phyloP scores from a whole-genome alignment of 441 rosid species.

The Jatropha podagrica region DNA sequence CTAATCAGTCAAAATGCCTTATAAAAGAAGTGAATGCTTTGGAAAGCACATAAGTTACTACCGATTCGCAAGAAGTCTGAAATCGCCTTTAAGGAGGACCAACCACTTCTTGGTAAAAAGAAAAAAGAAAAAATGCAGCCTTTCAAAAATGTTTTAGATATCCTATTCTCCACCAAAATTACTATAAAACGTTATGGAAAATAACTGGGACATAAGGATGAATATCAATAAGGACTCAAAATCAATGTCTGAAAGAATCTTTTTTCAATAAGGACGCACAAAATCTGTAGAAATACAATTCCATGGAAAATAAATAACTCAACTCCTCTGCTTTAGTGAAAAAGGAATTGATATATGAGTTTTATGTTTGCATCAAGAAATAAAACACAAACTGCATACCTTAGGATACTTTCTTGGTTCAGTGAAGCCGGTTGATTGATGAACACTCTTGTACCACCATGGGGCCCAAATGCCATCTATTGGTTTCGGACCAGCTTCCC shows the following conservation, averaged over 20 bases:
- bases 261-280: neutral
- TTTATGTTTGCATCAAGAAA: constrained; percentile 8
- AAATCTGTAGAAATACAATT: neutral
- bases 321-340: neutral
- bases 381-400: constrained; percentile 35
- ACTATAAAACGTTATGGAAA: neutral
- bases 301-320: neutral
- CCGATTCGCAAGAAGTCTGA: no score
- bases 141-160: neutral
- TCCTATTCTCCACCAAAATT: neutral
- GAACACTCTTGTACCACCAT: constrained; percentile 78
- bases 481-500: constrained; percentile 85
- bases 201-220: neutral
- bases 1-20: neutral
- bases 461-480: constrained; percentile 85
- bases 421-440: constrained; percentile 56
- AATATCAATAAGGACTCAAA: neutral
- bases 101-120: neutral
- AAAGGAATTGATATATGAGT: constrained; percentile 9
- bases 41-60: neutral
- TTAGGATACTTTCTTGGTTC: constrained; percentile 49
- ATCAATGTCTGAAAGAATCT: neutral
- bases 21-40: neutral
- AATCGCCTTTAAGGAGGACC: no score
- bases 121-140: neutral